Evolutionary conservation across 2,329 filamentous ascomycete species (phyloP).

Genomic region (Colletotrichum sp.): DNA sequence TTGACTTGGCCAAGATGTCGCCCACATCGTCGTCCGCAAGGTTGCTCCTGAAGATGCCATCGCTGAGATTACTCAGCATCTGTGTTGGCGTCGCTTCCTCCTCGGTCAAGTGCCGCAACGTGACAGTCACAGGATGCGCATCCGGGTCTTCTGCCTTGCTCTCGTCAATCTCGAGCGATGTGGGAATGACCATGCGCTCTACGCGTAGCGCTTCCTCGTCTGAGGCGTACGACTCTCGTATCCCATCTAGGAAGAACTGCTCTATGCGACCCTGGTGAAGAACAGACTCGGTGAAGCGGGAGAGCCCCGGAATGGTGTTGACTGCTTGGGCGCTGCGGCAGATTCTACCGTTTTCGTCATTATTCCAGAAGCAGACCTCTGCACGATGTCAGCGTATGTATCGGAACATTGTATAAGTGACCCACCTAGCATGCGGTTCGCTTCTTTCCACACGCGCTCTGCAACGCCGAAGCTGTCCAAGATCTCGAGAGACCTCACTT

Average conservation of each 20-base stretch:
- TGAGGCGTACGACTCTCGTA: constrained; percentile 55
- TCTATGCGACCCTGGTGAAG: constrained; percentile 77
- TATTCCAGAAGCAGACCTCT: constrained; percentile 58
- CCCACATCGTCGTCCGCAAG: constrained; percentile 63
- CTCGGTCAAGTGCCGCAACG: constrained; percentile 61
- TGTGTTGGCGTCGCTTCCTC: constrained; percentile 57
- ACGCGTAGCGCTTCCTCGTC: constrained; percentile 45
- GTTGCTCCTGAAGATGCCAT: constrained; percentile 67
- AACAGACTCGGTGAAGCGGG: constrained; percentile 68
- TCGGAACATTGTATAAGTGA: neutral
- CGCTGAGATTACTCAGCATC: constrained; percentile 33
- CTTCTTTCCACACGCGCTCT: constrained; percentile 67
- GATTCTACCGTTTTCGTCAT: constrained; percentile 61
- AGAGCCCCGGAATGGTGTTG: constrained; percentile 66
- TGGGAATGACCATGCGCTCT: constrained; percentile 65
- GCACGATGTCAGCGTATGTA: neutral
- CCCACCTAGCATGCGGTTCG: constrained; percentile 70
- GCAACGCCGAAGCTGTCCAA: constrained; percentile 74
- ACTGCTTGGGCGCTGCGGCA: constrained; percentile 64
- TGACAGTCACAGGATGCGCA: constrained; percentile 66
- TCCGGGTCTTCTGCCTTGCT: constrained; percentile 49
- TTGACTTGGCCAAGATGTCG: constrained; percentile 23
- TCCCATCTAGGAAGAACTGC: constrained; percentile 66
- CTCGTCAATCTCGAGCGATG: constrained; percentile 59
- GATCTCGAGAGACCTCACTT: constrained; percentile 58